Percentiles rank a stretch among this genome's conserved stretches.
Evolutionary conservation across 805 yeast genomes (phyloP).

Genomic region (Sungouiozyma intestinalis): DNA sequence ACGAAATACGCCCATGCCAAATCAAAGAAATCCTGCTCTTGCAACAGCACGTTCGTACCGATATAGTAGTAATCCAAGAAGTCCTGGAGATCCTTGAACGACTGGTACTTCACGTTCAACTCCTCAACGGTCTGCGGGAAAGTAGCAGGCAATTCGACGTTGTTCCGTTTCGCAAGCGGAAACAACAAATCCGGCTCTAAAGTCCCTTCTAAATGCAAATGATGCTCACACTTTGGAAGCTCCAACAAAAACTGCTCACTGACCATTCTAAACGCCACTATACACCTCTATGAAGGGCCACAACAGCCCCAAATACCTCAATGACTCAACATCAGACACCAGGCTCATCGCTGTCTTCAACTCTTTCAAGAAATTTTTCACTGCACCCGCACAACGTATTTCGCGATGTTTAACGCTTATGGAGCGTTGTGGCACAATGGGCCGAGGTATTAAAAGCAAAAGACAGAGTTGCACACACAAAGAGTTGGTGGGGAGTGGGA

Average conservation of each 20-base stretch:
- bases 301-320: no score
- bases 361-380: no score
- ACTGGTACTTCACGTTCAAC: conserved; percentile 46
- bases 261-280: conserved; percentile 10
- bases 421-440: no score
- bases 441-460: no score
- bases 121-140: conserved; percentile 54
- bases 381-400: no score
- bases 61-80: conserved; percentile 70
- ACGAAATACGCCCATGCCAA: conserved; percentile 65
- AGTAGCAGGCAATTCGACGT: conserved; percentile 45
- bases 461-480: no score
- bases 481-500: no score
- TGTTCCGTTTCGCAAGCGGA: conserved; percentile 57
- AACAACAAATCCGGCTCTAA: conserved; percentile 65
- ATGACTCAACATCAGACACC: no score
- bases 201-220: conserved; percentile 77
- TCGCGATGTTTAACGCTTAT: no score
- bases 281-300: no score
- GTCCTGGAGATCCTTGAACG: conserved; percentile 63
- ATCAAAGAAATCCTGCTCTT: conserved; percentile 64
- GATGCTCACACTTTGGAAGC: conserved; percentile 82
- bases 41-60: conserved; percentile 65
- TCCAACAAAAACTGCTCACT: conserved; percentile 43
- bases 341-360: no score